Conservation (phyloP, 768 basidiomycete species). For the Tylopilus felleus region DNA sequence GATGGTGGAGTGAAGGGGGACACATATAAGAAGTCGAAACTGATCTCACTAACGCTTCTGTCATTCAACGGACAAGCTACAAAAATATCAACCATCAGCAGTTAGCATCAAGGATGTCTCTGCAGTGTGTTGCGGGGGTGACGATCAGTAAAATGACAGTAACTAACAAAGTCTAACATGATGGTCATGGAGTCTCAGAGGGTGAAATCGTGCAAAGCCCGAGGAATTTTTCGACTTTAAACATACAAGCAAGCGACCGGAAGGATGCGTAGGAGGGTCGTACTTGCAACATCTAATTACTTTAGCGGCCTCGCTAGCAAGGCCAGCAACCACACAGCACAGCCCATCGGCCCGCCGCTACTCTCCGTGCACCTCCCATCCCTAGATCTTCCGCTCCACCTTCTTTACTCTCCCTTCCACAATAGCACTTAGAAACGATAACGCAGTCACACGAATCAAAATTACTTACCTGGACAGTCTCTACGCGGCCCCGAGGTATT, state of each 20-base stretch:
- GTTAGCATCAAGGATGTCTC: background rate
- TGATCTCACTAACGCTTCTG: background rate
- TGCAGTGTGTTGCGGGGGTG: constrained; percentile 2
- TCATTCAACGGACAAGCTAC: background rate
- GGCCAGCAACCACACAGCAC: no score
- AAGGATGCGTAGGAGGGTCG: background rate
- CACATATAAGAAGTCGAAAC: no score
- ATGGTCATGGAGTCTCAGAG: no score
- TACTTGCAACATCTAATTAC: background rate
- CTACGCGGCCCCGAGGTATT: background rate
- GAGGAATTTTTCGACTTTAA: background rate
- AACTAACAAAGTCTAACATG: no score
- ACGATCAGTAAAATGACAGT: background rate
- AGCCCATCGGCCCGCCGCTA: background rate
- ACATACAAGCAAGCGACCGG: background rate
- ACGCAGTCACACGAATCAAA: no score
- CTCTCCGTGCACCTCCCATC: background rate
- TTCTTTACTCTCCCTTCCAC: background rate
- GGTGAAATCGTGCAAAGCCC: background rate
- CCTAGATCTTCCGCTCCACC: background rate
- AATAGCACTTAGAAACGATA: background rate
- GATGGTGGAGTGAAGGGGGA: no score
- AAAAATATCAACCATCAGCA: background rate
- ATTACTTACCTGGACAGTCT: background rate
- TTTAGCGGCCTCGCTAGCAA: background rate